Conservation (phyloP, 371 early-diverging fungal genomes). For the Mortierella sp. region DNA sequence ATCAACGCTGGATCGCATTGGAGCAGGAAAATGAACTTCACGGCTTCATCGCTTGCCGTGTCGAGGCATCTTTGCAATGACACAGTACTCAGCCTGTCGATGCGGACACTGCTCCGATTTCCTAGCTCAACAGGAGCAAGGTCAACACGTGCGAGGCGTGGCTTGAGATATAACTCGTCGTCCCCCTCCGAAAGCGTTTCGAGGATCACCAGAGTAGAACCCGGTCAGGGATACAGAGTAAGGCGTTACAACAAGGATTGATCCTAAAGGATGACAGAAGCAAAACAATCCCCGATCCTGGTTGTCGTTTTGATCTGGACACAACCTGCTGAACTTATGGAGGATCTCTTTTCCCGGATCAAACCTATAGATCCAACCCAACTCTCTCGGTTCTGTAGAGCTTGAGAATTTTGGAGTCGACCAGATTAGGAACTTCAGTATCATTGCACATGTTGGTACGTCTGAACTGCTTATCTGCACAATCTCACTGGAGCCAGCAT, state of each 20-base stretch:
- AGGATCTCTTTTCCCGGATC: too few relatives aligned
- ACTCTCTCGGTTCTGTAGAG: conserved; percentile 53
- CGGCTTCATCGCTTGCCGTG: too few relatives aligned
- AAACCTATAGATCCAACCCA: conserved; percentile 28
- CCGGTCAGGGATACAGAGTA: conserved; percentile 39
- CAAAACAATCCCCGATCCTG: too few relatives aligned
- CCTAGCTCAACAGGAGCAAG: too few relatives aligned
- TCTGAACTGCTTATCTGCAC: too few relatives aligned
- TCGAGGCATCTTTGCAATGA: too few relatives aligned
- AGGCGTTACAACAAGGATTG: not conserved
- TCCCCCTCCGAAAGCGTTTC: conserved; percentile 1
- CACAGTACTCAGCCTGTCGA: not conserved
- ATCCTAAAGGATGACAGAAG: too few relatives aligned
- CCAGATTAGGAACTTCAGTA: conserved; percentile 94
- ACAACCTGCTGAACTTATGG: too few relatives aligned
- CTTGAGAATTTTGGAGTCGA: conserved; percentile 77
- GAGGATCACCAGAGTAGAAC: conserved; percentile 1
- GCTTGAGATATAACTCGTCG: not conserved
- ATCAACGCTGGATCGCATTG: too few relatives aligned
- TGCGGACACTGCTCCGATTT: not conserved
- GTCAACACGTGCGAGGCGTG: not conserved
- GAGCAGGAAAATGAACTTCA: too few relatives aligned
- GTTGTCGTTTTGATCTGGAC: too few relatives aligned
- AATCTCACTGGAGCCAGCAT: too few relatives aligned
- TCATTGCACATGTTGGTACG: conserved; percentile 95